These are phyloP conservation scores for Linnemannia elongata DNA, from an alignment of 192 early-diverging fungal species.

Conservation along the genomic window DNA sequence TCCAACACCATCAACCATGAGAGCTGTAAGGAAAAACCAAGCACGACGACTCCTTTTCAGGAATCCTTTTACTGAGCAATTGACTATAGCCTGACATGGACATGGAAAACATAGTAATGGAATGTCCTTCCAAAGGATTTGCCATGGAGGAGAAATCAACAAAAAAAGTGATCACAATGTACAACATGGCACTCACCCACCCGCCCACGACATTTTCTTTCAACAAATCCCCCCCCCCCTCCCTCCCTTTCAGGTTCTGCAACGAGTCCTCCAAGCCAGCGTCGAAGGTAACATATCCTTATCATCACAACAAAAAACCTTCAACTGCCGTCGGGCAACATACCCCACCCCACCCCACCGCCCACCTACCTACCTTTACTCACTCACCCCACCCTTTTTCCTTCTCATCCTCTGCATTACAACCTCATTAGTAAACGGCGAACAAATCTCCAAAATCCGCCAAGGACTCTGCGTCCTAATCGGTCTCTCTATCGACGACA, in stretches of 20 bases:
- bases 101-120: no score
- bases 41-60: no score
- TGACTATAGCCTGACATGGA: no score
- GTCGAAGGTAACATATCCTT: constrained; percentile 35
- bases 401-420: neutral
- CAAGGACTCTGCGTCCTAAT: constrained; percentile 84
- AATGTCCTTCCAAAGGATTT: neutral
- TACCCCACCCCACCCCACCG: no score
- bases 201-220: neutral
- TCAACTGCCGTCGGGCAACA: no score
- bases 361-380: neutral
- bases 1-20: constrained; percentile 7
- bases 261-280: constrained; percentile 60
- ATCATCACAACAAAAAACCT: no score
- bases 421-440: constrained; percentile 71
- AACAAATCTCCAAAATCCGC: constrained; percentile 83
- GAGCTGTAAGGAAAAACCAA: constrained; percentile 26
- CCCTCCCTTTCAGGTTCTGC: constrained; percentile 37
- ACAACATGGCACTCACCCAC: neutral
- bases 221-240: neutral
- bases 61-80: no score
- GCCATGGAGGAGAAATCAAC: neutral
- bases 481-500: constrained; percentile 78
- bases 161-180: neutral
- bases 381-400: neutral